Evolutionary conservation across 2,329 filamentous ascomycete species (phyloP).

Genomic region (Colletotrichum tabaci): DNA sequence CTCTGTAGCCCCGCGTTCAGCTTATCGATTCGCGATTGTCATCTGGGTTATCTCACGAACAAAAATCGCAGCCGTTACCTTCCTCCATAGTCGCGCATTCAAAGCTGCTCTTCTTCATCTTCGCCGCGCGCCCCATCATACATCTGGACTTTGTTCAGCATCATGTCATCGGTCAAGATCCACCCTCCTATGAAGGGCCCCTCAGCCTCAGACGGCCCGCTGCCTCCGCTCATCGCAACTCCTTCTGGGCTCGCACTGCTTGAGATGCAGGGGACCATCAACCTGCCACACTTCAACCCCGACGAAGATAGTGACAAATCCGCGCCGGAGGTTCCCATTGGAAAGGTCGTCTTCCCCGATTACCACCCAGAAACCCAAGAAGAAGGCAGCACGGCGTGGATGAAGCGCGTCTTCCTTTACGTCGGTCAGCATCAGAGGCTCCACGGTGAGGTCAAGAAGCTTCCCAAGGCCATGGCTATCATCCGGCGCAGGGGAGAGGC

Average conservation of each 20-base stretch:
- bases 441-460: constrained; percentile 90
- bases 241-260: constrained; percentile 90
- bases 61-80: not conserved
- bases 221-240: constrained; percentile 89
- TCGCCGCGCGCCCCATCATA: not conserved
- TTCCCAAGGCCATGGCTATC: constrained; percentile 84
- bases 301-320: constrained; percentile 48
- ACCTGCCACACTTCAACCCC: constrained; percentile 70
- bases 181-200: constrained; percentile 53
- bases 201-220: constrained; percentile 62
- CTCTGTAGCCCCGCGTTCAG: not conserved
- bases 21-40: not conserved
- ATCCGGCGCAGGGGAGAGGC: constrained; percentile 70
- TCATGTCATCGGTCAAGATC: constrained; percentile 58
- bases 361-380: constrained; percentile 70
- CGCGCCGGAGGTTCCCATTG: constrained; percentile 67
- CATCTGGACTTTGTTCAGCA: not conserved
- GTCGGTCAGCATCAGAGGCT: constrained; percentile 91
- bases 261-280: constrained; percentile 93
- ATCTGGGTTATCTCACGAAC: not conserved
- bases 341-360: constrained; percentile 83
- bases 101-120: not conserved
- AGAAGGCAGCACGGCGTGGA: constrained; percentile 78
- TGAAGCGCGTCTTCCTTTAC: constrained; percentile 91
- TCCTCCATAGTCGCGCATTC: too few species aligned